Evolutionary conservation across 2,329 filamentous ascomycete species (phyloP).

Genomic region (Chaetomium strumarium): DNA sequence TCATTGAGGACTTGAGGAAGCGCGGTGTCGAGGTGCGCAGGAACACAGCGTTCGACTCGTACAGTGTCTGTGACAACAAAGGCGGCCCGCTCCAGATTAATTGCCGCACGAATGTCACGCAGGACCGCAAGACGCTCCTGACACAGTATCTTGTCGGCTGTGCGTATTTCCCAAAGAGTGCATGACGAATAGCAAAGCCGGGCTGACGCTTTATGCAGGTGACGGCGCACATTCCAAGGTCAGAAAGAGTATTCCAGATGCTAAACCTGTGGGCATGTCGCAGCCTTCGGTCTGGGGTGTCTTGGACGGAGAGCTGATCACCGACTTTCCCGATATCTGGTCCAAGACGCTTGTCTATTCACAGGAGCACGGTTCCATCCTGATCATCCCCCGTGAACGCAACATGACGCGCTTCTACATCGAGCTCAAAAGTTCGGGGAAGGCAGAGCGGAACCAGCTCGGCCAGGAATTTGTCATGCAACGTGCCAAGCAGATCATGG

Average conservation of each 20-base stretch:
- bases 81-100: conserved; percentile 44
- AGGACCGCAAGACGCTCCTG: conserved; percentile 43
- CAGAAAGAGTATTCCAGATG: conserved; percentile 55
- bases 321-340: conserved; percentile 70
- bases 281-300: conserved; percentile 61
- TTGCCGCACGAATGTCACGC: conserved; percentile 46
- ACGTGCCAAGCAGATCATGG: conserved; percentile 55
- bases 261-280: conserved; percentile 50
- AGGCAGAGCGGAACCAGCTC: conserved; percentile 37
- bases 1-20: conserved; percentile 62
- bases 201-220: conserved; percentile 32
- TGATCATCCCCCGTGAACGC: conserved; percentile 68
- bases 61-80: conserved; percentile 39
- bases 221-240: conserved; percentile 69
- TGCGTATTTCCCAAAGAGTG: conserved; percentile 23
- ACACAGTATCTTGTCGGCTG: conserved; percentile 65
- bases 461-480: conserved; percentile 66
- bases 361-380: conserved; percentile 60
- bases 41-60: conserved; percentile 58
- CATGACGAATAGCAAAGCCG: background rate
- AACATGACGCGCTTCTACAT: conserved; percentile 64
- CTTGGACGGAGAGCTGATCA: conserved; percentile 63
- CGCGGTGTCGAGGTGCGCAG: conserved; percentile 58
- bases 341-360: conserved; percentile 66
- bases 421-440: conserved; percentile 47